phyloP scores from a whole-genome alignment of 208 protist genomes.

The Porcisia deanei region DNA sequence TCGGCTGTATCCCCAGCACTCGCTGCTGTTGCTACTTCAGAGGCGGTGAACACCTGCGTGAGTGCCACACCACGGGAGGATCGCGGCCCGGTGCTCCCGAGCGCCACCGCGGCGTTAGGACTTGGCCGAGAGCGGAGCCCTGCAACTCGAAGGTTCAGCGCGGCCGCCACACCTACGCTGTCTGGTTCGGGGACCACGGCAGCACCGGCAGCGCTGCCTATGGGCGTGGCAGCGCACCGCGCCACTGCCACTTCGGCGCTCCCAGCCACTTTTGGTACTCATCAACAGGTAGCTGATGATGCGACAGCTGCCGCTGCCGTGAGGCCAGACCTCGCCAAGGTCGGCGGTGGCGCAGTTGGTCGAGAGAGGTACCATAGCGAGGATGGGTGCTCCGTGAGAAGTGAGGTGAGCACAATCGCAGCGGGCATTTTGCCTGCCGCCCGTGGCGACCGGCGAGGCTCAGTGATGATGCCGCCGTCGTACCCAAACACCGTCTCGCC shows the following conservation, averaged over 20 bases:
- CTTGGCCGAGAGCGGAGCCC: not conserved
- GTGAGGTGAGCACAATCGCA: conserved; percentile 24
- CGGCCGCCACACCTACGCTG: conserved; percentile 4
- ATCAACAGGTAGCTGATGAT: not conserved
- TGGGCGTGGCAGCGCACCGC: not conserved
- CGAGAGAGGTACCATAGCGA: not conserved
- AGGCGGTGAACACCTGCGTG: not conserved
- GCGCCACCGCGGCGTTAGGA: not conserved
- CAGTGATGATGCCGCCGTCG: not conserved
- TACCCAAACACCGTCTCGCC: not conserved
- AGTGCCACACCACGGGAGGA: not conserved
- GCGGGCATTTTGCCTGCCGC: conserved; percentile 11
- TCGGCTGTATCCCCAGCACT: not conserved
- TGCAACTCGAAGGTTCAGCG: not conserved
- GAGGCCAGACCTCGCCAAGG: not conserved
- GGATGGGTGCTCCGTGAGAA: conserved; percentile 7
- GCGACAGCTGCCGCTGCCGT: not conserved
- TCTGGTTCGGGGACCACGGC: conserved; percentile 5
- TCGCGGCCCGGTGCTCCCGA: not conserved
- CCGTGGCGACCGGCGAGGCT: not conserved
- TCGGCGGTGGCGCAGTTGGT: too few species aligned
- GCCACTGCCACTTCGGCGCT: not conserved
- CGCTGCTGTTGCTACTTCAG: not conserved
- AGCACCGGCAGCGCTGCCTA: not conserved
- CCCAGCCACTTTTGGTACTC: not conserved